Conservation (phyloP, 108 stramenopile genomes). For the Cyclotella cryptica region DNA sequence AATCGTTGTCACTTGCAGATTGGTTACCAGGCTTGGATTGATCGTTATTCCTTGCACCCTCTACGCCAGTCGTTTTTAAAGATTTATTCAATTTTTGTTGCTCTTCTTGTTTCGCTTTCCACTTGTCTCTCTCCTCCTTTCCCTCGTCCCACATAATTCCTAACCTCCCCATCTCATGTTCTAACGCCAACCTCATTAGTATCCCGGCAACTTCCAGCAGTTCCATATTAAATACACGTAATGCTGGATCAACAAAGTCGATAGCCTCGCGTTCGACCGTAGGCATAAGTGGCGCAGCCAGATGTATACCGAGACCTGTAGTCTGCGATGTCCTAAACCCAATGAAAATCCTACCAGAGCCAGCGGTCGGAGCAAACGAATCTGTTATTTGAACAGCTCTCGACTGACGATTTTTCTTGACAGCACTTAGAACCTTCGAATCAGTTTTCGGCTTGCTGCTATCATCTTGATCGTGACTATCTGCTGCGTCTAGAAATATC, state of each 20-base stretch:
- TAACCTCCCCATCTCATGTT: constrained; percentile 66
- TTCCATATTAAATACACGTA: constrained; percentile 75
- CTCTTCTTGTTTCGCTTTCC: constrained; percentile 37
- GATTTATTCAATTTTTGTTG: constrained; percentile 20
- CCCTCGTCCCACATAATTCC: constrained; percentile 57
- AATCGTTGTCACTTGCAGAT: constrained; percentile 13
- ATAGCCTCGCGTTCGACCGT: constrained; percentile 88
- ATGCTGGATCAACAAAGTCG: constrained; percentile 77
- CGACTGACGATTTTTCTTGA: constrained; percentile 16
- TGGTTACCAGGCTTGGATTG: constrained; percentile 13
- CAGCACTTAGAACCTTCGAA: too few species aligned
- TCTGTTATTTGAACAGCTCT: constrained; percentile 57
- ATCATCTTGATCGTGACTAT: constrained; percentile 39
- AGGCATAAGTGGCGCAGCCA: constrained; percentile 81
- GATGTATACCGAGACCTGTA: constrained; percentile 78
- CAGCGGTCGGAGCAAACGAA: constrained; percentile 67
- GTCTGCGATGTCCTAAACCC: constrained; percentile 86
- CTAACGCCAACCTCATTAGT: constrained; percentile 62
- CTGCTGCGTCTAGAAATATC: constrained; percentile 65
- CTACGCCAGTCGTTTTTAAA: constrained; percentile 1
- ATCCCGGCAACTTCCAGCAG: constrained; percentile 76
- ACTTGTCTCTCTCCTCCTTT: constrained; percentile 41
- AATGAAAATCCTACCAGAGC: constrained; percentile 77
- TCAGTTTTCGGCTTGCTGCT: background rate
- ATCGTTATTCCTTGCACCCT: constrained; percentile 19